phyloP scores from a whole-genome alignment of 805 yeast species.

The Yarrowia divulgata region DNA sequence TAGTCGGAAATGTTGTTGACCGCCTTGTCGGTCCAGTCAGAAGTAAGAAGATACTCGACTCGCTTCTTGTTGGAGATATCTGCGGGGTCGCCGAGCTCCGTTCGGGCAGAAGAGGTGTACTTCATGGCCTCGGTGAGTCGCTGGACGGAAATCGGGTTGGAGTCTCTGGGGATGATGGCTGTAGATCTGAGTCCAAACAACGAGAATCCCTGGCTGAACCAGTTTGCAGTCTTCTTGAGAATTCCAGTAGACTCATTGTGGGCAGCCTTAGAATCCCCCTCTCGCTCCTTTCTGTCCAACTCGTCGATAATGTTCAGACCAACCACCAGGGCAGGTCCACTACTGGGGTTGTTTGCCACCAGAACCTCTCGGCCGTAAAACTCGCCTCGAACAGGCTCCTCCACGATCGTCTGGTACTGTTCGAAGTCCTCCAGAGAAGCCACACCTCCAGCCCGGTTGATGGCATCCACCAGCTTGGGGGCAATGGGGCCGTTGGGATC shows the following conservation, averaged over 20 bases:
- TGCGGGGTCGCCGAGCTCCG: constrained; percentile 78
- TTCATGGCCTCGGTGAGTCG: constrained; percentile 85
- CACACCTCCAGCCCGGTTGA: constrained; percentile 69
- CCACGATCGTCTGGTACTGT: constrained; percentile 61
- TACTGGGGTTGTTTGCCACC: constrained; percentile 74
- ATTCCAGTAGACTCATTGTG: constrained; percentile 1
- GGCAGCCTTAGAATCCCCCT: constrained; percentile 42
- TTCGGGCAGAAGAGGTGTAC: constrained; percentile 88
- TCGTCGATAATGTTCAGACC: constrained; percentile 72
- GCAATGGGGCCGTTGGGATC: constrained; percentile 84
- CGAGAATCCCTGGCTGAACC: neutral
- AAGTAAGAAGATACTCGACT: constrained; percentile 56
- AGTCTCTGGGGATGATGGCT: constrained; percentile 49
- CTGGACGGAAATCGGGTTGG: constrained; percentile 62
- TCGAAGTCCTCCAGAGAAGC: constrained; percentile 70
- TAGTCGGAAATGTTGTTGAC: constrained; percentile 60
- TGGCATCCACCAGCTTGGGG: constrained; percentile 59
- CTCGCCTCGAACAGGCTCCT: constrained; percentile 54
- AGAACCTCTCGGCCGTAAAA: constrained; percentile 57
- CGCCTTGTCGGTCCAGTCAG: constrained; percentile 66
- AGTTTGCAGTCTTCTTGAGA: neutral
- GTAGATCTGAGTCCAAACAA: neutral
- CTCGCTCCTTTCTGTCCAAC: constrained; percentile 49
- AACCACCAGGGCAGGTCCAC: constrained; percentile 81
- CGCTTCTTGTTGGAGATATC: constrained; percentile 49